A percentile compares a stretch with the other conserved stretches of the same genome.
phyloP scores from a whole-genome alignment of 257 asterid species.

The Ocimum tenuiflorum region DNA sequence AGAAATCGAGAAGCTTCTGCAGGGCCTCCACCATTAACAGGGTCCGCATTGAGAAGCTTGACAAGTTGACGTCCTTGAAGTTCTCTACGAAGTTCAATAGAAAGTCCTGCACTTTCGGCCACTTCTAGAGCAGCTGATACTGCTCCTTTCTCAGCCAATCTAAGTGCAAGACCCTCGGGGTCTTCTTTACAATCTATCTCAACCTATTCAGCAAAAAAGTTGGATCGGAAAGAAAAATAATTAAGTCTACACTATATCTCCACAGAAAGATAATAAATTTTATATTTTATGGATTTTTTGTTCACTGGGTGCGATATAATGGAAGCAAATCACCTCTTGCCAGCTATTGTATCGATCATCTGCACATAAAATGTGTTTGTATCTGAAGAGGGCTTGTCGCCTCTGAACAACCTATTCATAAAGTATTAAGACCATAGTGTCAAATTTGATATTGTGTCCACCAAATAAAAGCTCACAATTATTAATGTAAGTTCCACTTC shows the following conservation, averaged over 20 bases:
- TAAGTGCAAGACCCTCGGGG: slow-evolving; percentile 96
- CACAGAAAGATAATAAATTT: neutral
- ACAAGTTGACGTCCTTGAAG: slow-evolving; percentile 98
- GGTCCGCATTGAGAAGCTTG: slow-evolving; percentile 93
- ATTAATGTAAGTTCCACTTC: slow-evolving; percentile 6
- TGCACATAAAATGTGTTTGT: slow-evolving; percentile 84
- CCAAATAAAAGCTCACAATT: slow-evolving; percentile 1
- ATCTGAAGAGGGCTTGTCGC: slow-evolving; percentile 80
- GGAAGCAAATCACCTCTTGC: slow-evolving; percentile 67
- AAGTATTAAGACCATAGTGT: slow-evolving; percentile 4
- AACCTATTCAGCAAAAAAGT: slow-evolving; percentile 42
- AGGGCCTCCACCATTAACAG: slow-evolving; percentile 96
- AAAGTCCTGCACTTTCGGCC: slow-evolving; percentile 90
- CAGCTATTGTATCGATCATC: slow-evolving; percentile 83
- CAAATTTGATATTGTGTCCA: slow-evolving; percentile 18
- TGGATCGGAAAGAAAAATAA: slow-evolving; percentile 6
- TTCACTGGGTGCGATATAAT: slow-evolving; percentile 12
- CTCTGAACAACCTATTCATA: slow-evolving; percentile 59
- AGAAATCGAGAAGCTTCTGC: slow-evolving; percentile 99
- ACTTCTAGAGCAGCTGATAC: slow-evolving; percentile 94
- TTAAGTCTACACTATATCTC: neutral
- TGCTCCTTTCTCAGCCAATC: slow-evolving; percentile 94
- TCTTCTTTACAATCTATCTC: slow-evolving; percentile 88
- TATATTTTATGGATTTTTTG: neutral
- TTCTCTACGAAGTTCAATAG: slow-evolving; percentile 91